Base-by-base conservation (phyloP, 768 basidiomycete species). In the Scleroderma bovista region DNA sequence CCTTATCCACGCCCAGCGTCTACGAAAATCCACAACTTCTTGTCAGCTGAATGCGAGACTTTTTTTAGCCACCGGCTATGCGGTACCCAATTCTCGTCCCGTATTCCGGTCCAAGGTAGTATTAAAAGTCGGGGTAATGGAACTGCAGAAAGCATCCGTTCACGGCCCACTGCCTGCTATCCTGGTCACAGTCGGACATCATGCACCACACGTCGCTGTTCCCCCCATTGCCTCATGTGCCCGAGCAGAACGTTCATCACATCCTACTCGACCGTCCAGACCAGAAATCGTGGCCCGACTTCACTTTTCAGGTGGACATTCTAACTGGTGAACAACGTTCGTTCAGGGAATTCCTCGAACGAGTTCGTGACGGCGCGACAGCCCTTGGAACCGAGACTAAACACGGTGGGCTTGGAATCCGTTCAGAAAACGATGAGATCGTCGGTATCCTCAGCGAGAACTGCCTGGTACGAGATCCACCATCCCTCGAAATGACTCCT, bases 401-500 rank as follows among this genome's bases (percentile, higher is more conserved):
- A 0, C 61, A 75, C 16, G 84, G 84, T 1, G 84, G 87, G 0
- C 68, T 86, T 1, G 84, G 76, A 0, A 59, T 89, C 11, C 58
- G 64, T 6, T 62, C 64, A 0, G 69, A 69, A 37, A 69, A 75
- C 17, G 72, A 71, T 0, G 82, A 85, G 46, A 77, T 87, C 20
- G 72, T 88, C 17, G 88, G 84, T 6, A 77, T 90, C 15, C 75
- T 88, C 60, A 79, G 78, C 63, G 75, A 83, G 41, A 90, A 89
- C 60, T 82, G 77, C 32, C 60, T 81, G 62, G 88, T 86, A 65
- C 54, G 79, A 63, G 6, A 15, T 41, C 34, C 31, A 45, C 12
- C 24, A n/a, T n/a, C 32, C n/a, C 38, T 29, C 24, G 5, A 17
- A 6, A 20, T 33, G 22, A 17, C 37, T 39, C 26, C 11, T 0